phyloP scores from a whole-genome alignment of 352 stramenopile genomes.

The Phytophthora agathidicida region DNA sequence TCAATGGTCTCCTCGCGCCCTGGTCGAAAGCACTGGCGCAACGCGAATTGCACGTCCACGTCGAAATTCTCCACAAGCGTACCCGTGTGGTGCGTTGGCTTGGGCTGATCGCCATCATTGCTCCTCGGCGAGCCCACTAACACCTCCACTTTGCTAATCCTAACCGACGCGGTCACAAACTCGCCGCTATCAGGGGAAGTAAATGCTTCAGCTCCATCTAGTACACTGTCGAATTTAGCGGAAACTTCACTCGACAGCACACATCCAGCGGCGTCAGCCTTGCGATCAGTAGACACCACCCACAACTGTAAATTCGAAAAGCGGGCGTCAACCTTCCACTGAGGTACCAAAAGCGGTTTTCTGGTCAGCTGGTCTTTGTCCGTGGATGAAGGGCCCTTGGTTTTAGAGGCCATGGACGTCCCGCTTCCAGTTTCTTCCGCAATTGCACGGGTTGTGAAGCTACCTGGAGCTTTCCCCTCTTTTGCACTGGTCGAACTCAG shows the following conservation, averaged over 20 bases:
- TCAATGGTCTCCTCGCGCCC: slow-evolving; percentile 16
- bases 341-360: slow-evolving; percentile 18
- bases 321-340: slow-evolving; percentile 51
- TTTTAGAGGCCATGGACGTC: slow-evolving; percentile 12
- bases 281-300: slow-evolving; percentile 70
- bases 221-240: slow-evolving; percentile 32
- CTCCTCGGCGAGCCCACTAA: slow-evolving; percentile 33
- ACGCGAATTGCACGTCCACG: slow-evolving; percentile 28
- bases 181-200: slow-evolving; percentile 18
- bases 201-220: slow-evolving; percentile 4
- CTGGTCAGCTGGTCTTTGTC: slow-evolving; percentile 2
- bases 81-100: slow-evolving; percentile 34
- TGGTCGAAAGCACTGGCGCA: slow-evolving; percentile 39
- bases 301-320: slow-evolving; percentile 67
- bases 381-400: not conserved
- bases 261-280: slow-evolving; percentile 56
- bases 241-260: slow-evolving; percentile 49
- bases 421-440: slow-evolving; percentile 29
- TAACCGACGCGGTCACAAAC: slow-evolving; percentile 33
- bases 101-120: slow-evolving; percentile 16
- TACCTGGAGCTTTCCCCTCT: slow-evolving; percentile 29
- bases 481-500: slow-evolving; percentile 40
- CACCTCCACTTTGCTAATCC: slow-evolving; percentile 45
- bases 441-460: slow-evolving; percentile 35
- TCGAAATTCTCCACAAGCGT: slow-evolving; percentile 62